Percentiles rank a stretch among this genome's conserved stretches.
Conservation (phyloP, 208 protist species). For the Wallacemonas rigidus region DNA sequence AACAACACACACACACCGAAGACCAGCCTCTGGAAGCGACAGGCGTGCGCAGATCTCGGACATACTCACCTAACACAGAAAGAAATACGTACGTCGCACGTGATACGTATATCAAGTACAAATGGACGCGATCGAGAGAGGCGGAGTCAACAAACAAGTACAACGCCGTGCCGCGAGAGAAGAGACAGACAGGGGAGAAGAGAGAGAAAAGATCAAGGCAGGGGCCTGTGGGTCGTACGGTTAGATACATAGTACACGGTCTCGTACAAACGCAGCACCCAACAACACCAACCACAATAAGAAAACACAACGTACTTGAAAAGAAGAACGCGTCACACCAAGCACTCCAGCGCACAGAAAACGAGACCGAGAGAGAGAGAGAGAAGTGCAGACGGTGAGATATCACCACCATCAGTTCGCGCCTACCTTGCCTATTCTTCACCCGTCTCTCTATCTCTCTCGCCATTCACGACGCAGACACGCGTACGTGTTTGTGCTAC, state of each 20-base stretch:
- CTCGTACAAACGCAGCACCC: neutral
- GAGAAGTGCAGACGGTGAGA: neutral
- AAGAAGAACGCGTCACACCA: neutral
- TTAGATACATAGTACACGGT: constrained; percentile 6
- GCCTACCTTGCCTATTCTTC: constrained; percentile 22
- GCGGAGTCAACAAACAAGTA: no score
- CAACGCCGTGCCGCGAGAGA: neutral
- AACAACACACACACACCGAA: no score
- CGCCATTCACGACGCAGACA: neutral
- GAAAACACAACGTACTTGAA: constrained; percentile 8
- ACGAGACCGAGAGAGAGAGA: neutral
- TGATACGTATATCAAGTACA: no score
- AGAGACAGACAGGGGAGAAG: constrained; percentile 18
- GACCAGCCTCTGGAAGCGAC: no score
- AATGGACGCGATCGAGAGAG: no score
- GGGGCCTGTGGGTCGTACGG: constrained; percentile 18
- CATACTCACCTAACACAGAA: no score
- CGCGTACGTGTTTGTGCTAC: neutral
- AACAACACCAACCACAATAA: constrained; percentile 16
- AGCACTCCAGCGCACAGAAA: neutral
- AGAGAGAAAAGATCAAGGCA: neutral
- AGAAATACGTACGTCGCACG: no score
- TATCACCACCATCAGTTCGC: constrained; percentile 2
- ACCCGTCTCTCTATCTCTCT: neutral
- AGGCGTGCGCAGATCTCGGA: no score